These are phyloP conservation scores for Trypethelium eluteriae DNA, from an alignment of 495 filamentous ascomycete species.

Conservation along the genomic window DNA sequence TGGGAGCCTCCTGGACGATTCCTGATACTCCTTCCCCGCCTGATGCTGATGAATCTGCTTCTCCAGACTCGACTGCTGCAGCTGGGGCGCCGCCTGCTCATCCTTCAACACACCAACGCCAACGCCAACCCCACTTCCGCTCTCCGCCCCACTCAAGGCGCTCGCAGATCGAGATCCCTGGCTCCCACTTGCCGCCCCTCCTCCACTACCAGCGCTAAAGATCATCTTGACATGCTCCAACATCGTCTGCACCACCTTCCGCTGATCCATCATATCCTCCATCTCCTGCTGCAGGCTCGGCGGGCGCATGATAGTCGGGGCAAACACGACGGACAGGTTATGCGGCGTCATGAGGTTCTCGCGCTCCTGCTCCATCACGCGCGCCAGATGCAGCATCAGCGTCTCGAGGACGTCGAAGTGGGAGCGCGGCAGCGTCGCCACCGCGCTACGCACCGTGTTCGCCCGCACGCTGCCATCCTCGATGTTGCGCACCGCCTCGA, in stretches of 20 bases:
- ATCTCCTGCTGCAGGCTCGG: slow-evolving; percentile 83
- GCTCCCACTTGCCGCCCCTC: neutral
- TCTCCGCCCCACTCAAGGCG: slow-evolving; percentile 5
- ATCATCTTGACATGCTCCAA: slow-evolving; percentile 30
- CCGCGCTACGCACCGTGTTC: slow-evolving; percentile 56
- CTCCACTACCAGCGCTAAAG: slow-evolving; percentile 19
- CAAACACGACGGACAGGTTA: slow-evolving; percentile 95
- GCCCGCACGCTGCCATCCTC: slow-evolving; percentile 53
- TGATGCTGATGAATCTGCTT: slow-evolving; percentile 5
- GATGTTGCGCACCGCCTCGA: slow-evolving; percentile 65
- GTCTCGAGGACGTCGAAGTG: slow-evolving; percentile 89
- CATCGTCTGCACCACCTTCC: slow-evolving; percentile 63
- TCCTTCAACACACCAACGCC: neutral
- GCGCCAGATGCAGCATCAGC: slow-evolving; percentile 84
- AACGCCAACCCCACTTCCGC: neutral
- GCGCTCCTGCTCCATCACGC: slow-evolving; percentile 71
- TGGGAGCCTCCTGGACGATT: neutral
- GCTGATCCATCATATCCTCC: slow-evolving; percentile 91
- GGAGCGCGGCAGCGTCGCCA: slow-evolving; percentile 67
- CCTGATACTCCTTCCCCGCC: slow-evolving; percentile 5
- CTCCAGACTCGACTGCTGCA: neutral
- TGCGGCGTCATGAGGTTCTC: slow-evolving; percentile 92
- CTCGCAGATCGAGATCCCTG: slow-evolving; percentile 4
- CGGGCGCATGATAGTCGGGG: slow-evolving; percentile 93
- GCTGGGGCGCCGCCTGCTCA: neutral